Percentiles rank a stretch among this genome's conserved stretches.
phyloP scores from a whole-genome alignment of 495 filamentous ascomycete genomes.

The Hypoxylon rickii region DNA sequence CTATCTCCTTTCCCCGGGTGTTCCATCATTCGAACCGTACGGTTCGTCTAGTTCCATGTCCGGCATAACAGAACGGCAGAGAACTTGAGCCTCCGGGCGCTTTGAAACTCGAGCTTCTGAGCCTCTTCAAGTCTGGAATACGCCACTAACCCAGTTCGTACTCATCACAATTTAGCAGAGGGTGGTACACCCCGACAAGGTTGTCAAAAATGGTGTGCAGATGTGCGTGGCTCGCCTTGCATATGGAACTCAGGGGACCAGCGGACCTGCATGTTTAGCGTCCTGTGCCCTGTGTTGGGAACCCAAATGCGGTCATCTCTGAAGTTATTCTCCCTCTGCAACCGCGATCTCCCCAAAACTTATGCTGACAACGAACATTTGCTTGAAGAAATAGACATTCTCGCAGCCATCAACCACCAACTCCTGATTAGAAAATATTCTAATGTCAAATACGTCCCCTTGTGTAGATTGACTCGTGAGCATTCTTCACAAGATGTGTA shows the following conservation, averaged over 20 bases:
- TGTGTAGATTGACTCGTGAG: no score
- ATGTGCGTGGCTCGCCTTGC: conserved; percentile 25
- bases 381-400: not conserved
- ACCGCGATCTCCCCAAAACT: conserved; percentile 23
- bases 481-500: no score
- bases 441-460: no score
- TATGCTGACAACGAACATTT: conserved; percentile 5
- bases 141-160: conserved; percentile 19
- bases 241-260: conserved; percentile 25
- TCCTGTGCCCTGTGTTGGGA: not conserved
- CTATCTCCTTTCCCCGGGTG: conserved; percentile 1
- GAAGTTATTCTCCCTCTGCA: conserved; percentile 1
- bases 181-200: conserved; percentile 6
- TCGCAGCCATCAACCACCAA: not conserved
- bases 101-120: conserved; percentile 11
- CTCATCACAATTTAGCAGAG: conserved; percentile 6
- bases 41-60: not conserved
- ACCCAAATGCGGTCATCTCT: conserved; percentile 6
- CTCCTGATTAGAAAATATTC: no score
- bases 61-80: conserved; percentile 1
- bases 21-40: conserved; percentile 1
- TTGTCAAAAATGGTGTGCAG: conserved; percentile 19
- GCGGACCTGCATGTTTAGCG: conserved; percentile 35
- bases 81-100: not conserved
- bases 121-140: conserved; percentile 14